These are phyloP conservation scores for Apiotrichum brassicae DNA, from an alignment of 1,284 basidiomycete species.

Conservation along the genomic window DNA sequence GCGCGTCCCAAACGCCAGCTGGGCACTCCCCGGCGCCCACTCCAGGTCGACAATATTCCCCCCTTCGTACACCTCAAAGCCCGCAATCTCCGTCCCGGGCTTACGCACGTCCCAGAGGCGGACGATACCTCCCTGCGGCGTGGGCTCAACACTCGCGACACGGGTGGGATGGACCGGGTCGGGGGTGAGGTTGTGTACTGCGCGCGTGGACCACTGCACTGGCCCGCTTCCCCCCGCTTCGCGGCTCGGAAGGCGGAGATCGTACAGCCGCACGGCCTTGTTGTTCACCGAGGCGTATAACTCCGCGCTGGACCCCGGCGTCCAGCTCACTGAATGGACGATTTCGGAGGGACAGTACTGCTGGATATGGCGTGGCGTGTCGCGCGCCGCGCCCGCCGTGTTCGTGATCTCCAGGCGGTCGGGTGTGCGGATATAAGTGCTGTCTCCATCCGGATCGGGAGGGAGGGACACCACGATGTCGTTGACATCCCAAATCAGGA, in stretches of 20 bases:
- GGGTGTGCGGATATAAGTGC: conserved; percentile 3
- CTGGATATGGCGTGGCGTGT: conserved; percentile 33
- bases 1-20: conserved; percentile 37
- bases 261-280: conserved; percentile 37
- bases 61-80: conserved; percentile 27
- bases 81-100: conserved; percentile 27
- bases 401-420: conserved; percentile 20
- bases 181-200: conserved; percentile 33
- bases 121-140: conserved; percentile 26
- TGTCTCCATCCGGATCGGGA: conserved; percentile 11
- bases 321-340: conserved; percentile 35
- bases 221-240: conserved; percentile 1
- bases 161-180: conserved; percentile 22
- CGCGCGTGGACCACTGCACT: conserved; percentile 31
- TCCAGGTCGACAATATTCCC: conserved; percentile 22
- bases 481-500: conserved; percentile 45
- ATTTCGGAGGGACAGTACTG: conserved; percentile 42
- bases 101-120: conserved; percentile 42
- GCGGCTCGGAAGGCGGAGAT: conserved; percentile 29
- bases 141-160: conserved; percentile 39
- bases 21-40: conserved; percentile 23
- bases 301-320: conserved; percentile 16
- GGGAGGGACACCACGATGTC: conserved; percentile 25
- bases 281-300: conserved; percentile 35
- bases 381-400: conserved; percentile 9